Percentiles rank a stretch among this genome's conserved stretches.
Evolutionary conservation across 352 stramenopile species (phyloP).

Genomic region (Pythium pectinolyticum): DNA sequence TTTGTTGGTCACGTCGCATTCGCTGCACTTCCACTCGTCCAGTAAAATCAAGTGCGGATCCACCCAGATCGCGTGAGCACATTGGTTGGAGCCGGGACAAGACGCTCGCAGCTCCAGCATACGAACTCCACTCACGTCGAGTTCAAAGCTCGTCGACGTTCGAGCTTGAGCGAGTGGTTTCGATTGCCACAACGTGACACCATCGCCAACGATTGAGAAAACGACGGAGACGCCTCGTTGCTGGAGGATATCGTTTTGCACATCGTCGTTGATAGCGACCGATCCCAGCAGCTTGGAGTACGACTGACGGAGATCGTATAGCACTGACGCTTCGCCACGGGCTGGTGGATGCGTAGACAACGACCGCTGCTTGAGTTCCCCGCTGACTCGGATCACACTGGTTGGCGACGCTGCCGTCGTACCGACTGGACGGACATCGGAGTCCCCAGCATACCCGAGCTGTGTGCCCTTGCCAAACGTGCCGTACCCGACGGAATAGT

Average conservation of each 20-base stretch:
- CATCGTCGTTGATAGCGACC: conserved; percentile 80
- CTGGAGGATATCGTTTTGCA: conserved; percentile 53
- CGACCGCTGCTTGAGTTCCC: conserved; percentile 69
- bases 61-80: conserved; percentile 78
- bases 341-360: conserved; percentile 78
- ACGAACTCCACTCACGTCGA: conserved; percentile 54
- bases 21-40: conserved; percentile 67
- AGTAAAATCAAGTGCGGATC: conserved; percentile 67
- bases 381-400: conserved; percentile 53
- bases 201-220: conserved; percentile 78
- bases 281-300: conserved; percentile 55
- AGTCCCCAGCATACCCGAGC: conserved; percentile 73
- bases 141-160: conserved; percentile 54
- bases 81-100: conserved; percentile 77
- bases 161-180: conserved; percentile 45
- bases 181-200: conserved; percentile 71
- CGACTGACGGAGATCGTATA: conserved; percentile 74
- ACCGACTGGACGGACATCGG: conserved; percentile 3
- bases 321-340: conserved; percentile 68
- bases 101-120: conserved; percentile 76
- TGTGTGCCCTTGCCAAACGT: conserved; percentile 74
- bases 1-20: conserved; percentile 78
- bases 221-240: conserved; percentile 53
- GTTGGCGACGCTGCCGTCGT: conserved; percentile 18
- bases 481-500: conserved; percentile 78